Conservation (phyloP, 106 monocot genomes). For the Dioscorea alata region DNA sequence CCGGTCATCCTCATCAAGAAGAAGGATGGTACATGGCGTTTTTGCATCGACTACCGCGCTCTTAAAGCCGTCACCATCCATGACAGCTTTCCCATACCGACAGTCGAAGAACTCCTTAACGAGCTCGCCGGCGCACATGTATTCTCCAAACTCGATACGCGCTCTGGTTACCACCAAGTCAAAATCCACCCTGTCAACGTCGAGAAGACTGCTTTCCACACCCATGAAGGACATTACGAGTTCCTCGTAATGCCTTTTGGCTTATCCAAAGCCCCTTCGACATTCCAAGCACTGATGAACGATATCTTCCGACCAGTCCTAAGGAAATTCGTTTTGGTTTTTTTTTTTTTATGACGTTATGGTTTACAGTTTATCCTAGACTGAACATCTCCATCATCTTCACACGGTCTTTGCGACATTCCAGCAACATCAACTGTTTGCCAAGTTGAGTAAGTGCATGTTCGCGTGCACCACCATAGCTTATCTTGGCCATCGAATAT, state of each 20-base stretch:
- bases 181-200: background rate
- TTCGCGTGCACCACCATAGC: background rate
- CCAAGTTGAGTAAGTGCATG: background rate
- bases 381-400: background rate
- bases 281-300: background rate
- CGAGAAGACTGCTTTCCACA: background rate
- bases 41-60: no score
- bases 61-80: no score
- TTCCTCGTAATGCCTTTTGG: conserved; percentile 1
- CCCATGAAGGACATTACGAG: conserved; percentile 2
- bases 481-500: background rate
- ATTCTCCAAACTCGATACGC: background rate
- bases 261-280: background rate
- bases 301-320: background rate
- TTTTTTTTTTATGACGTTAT: background rate
- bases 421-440: background rate
- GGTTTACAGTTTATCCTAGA: background rate
- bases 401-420: background rate
- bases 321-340: background rate
- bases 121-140: no score
- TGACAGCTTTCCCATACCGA: no score
- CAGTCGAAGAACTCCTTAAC: no score
- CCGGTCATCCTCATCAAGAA: no score
- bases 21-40: no score
- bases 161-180: background rate